A percentile compares a stretch with the other conserved stretches of the same genome.
These are phyloP conservation scores for Tremella fuciformis DNA, from an alignment of 768 basidiomycete species.

Conservation along the genomic window DNA sequence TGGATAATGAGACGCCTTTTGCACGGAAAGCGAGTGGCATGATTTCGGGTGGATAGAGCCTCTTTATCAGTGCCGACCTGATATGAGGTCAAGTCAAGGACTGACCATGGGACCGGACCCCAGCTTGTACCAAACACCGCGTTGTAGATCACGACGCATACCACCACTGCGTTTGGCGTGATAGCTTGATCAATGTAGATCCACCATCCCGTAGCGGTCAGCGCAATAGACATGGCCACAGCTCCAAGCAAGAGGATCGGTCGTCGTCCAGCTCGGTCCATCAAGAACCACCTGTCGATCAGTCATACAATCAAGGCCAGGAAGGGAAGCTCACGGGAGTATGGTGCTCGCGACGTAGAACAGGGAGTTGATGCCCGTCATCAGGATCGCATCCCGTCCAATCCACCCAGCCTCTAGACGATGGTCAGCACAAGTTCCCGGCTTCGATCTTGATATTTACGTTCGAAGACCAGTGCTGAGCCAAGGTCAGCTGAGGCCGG, in stretches of 20 bases:
- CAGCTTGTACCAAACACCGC: conserved; percentile 82
- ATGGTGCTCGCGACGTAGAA: conserved; percentile 65
- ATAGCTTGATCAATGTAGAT: conserved; percentile 82
- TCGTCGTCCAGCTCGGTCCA: conserved; percentile 85
- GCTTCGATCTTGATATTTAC: conserved; percentile 53
- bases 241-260: conserved; percentile 83
- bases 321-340: conserved; percentile 63
- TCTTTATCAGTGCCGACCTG: conserved; percentile 4
- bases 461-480: conserved; percentile 66
- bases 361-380: conserved; percentile 88
- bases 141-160: conserved; percentile 87
- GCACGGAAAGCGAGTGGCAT: conserved; percentile 85
- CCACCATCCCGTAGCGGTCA: conserved; percentile 84
- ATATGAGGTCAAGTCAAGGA: not conserved
- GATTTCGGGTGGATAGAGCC: conserved; percentile 59
- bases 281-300: conserved; percentile 76
- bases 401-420: conserved; percentile 85
- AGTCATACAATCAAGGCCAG: not conserved
- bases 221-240: conserved; percentile 76
- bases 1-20: conserved; percentile 92
- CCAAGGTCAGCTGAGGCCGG: conserved; percentile 11
- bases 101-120: conserved; percentile 78
- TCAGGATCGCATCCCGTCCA: conserved; percentile 85
- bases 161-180: conserved; percentile 80
- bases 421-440: conserved; percentile 19